Evolutionary conservation across 176 grass and related monocot species (phyloP).

Genomic region (Guadua angustifolia): DNA sequence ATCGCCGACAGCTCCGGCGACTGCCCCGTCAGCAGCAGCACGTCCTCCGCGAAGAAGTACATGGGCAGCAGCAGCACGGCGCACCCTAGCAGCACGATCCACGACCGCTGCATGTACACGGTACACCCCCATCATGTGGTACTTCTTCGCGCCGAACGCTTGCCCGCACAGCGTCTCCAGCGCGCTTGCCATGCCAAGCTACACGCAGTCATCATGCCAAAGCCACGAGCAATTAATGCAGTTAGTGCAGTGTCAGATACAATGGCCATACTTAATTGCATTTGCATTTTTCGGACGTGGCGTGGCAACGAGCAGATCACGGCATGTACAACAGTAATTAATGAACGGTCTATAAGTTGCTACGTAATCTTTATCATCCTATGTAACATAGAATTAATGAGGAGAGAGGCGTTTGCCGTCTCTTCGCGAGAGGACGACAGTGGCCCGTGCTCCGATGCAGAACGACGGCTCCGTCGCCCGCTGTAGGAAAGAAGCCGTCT

Average conservation of each 20-base stretch:
- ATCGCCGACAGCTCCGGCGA: slow-evolving; percentile 65
- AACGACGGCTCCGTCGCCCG: too few relatives aligned
- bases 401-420: too few relatives aligned
- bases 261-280: neutral
- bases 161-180: slow-evolving; percentile 66
- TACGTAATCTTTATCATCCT: too few relatives aligned
- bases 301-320: neutral
- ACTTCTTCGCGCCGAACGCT: slow-evolving; percentile 74
- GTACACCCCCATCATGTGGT: slow-evolving; percentile 78
- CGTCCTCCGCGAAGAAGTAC: slow-evolving; percentile 78
- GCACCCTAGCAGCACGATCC: slow-evolving; percentile 80
- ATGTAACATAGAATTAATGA: too few relatives aligned
- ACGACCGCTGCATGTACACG: slow-evolving; percentile 84
- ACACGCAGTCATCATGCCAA: neutral
- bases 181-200: slow-evolving; percentile 62
- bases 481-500: too few relatives aligned
- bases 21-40: slow-evolving; percentile 73
- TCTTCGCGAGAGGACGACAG: too few relatives aligned
- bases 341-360: too few relatives aligned
- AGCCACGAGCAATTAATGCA: neutral
- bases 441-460: too few relatives aligned
- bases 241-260: neutral
- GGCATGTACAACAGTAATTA: too few relatives aligned
- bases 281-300: neutral
- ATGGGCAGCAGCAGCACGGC: slow-evolving; percentile 77